Base-by-base conservation (phyloP, 108 stramenopile species). In the Skeletonema tropicum region DNA sequence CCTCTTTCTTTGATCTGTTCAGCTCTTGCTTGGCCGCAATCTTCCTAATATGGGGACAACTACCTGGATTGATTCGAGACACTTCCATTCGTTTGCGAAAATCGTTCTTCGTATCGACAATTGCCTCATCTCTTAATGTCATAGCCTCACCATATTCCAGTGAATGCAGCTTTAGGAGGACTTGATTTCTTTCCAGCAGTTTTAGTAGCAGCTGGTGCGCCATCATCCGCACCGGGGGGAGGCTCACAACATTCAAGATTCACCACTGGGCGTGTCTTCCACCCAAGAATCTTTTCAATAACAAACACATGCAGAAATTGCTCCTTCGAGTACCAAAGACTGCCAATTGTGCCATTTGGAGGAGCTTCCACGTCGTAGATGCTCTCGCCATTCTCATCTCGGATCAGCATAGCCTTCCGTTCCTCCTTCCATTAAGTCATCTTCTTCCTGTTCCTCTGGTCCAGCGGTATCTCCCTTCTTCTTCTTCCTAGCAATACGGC, bases 261-360 rank as follows among this genome's bases (percentile, higher is more conserved):
- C 4, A 78, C 67, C 42, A 83, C 79, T 19, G 83, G 74, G 31
- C 94, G 75, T 13, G 83, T 85, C 68, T 89, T 95, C 89, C 88
- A 95, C 4, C 83, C 92, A 5, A 90, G 55, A 63, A 93, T 82
- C 73, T 95, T 95, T 57, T 95, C 94, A 58, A 95, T 49, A 0
- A 93, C 94, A 71, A 86, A 95, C 14, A 91, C 82, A 66, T 92
- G 82, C 17, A 88, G 60, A 63, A 92, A 88, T 1, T 57, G 39
- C 79, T 95, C 94, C 57, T 85, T 79, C 13, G 91, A 92, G 66
- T 95, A 93, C 94, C 94, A 95, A 12, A 95, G 79, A 25, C 89
- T 84, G 19, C 80, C 38, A 33, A 93, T 69, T 2, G 67, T 68
- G 3, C 92, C 92, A 9, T 89, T 75, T 26, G 91, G 94, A 30